Base-by-base conservation (phyloP, 1,139 yeast genomes). In the Nakaseomyces bracarensis region DNA sequence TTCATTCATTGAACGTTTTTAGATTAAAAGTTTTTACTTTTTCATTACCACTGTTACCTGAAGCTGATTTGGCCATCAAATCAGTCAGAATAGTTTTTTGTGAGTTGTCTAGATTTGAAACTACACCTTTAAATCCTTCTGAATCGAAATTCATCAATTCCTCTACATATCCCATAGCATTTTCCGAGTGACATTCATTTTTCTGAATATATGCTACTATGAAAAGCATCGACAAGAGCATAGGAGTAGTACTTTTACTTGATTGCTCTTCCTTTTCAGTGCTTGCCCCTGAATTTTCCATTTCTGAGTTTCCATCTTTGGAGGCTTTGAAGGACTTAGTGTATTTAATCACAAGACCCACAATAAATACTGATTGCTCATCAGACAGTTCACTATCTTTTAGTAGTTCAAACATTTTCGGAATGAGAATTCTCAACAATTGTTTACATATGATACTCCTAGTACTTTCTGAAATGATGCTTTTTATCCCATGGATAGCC, bases 401-500 rank as follows among this genome's bases (percentile, higher is more conserved):
- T 37, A 35, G 2, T 14, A 11, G 1, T 7, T 22, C 23, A 18
- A 36, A 27, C n/a, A 54, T 51, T 1, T 50, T 37, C 2, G 55
- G 27, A 2, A 23, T 38, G n/a, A 48, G 43, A 20, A 52, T 28
- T 2, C 52, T 38, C 1, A 40, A 29, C 6, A 41, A 38, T 30
- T 41, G 40, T 6, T 18, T 20, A 7, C 43, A 40, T 1, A 31
- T 6, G 1, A 42, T 43, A 2, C 39, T 27, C 1, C 36, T 26
- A 5, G 25, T 25, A 7, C 40, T 40, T 9, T 48, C 39, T n/a
- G 25, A 20, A 13, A 33, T 20, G 8, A 53, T 41, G 1, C 46
- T 49, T 33, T 45, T 50, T 25, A 55, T 36, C 1, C 54, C 53
- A n/a, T 50, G 53, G 1, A 41, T 18, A 2, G 50, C 44, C 4